A percentile compares a stretch with the other conserved stretches of the same genome.
Conservation (phyloP, 495 filamentous ascomycete genomes). For the Penicillium atrosanguineum region DNA sequence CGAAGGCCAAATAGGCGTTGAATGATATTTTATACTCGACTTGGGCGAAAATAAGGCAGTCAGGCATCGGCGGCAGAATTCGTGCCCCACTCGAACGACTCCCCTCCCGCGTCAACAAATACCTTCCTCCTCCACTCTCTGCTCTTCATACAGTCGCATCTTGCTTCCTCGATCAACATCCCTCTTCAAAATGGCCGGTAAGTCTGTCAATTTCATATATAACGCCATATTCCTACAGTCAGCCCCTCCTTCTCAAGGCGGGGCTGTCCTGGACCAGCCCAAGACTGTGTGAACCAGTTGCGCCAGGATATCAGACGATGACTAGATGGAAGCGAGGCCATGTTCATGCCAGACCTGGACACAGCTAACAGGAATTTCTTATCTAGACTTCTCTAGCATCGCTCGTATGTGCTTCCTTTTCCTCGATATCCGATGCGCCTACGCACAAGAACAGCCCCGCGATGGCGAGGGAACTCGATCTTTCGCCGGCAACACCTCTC, state of each 20-base stretch:
- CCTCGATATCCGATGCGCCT: slow-evolving; percentile 6
- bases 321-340: slow-evolving; percentile 2
- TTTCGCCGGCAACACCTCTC: neutral
- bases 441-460: slow-evolving; percentile 6
- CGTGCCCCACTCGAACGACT: slow-evolving; percentile 22
- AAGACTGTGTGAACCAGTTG: slow-evolving; percentile 4
- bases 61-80: slow-evolving; percentile 28
- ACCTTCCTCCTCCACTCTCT: slow-evolving; percentile 17
- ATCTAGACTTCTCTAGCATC: slow-evolving; percentile 50
- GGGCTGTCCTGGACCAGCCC: neutral
- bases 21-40: slow-evolving; percentile 1
- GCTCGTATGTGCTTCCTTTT: slow-evolving; percentile 48
- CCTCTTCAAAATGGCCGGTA: slow-evolving; percentile 41
- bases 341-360: neutral
- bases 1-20: neutral
- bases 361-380: slow-evolving; percentile 16
- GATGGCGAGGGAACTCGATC: neutral
- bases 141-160: slow-evolving; percentile 13
- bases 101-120: slow-evolving; percentile 35
- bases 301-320: slow-evolving; percentile 9
- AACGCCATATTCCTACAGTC: neutral
- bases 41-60: slow-evolving; percentile 17
- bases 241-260: neutral
- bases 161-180: neutral
- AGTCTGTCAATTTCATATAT: slow-evolving; percentile 11